Evolutionary conservation across 768 basidiomycete species (phyloP), one percentile per base, ranked within the genome.

Genomic region (Mycena chlorophos): DNA sequence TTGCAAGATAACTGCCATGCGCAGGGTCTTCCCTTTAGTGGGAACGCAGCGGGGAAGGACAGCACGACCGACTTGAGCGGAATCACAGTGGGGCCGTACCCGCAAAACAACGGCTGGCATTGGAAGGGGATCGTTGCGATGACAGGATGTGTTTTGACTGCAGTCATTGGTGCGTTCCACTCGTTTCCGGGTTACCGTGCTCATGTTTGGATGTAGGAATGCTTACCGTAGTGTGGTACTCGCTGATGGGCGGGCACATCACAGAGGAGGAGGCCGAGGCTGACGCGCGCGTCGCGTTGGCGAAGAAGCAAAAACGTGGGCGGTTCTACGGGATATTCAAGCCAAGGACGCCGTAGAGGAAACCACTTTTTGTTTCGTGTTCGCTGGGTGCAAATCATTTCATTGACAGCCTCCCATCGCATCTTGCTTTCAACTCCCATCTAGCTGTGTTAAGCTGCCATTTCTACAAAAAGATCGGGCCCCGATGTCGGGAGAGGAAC

Each of bases 21-120:
- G 25, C 83, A 81, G 37, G 79, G 81, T 10, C 66, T 79, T 37
- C 82, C 85, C 0, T 72, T 71, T 3, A 81, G 80, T 1, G 96
- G 96, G 12, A 99, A 99, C 69, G 94, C 92, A 1, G 96, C 91
- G 13, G 96, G 96, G 0, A 78, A 83, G 60, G 79, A 79, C 2
- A 85, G 83, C 20, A 71, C 83, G 14, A 84, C 84, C 6, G 88
- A 97, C 65, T 78, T 95, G 61, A 59, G 68, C 30, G 87, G 92
- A 13, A 70, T 89, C 23, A 73, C 73, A 12, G 61, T 80, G 22
- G 90, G 89, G 2, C 93, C 94, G 4, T 94, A 72, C 78, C 83
- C 75, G 16, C 89, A 93, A 68, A 75, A 76, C 34, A 66, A 85
- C 40, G 89, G 90, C 2, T 92, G 89, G 89, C 80, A 77, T 59